Evolutionary conservation across 257 asterid genomes (phyloP).

Genomic region (Rehmannia glutinosa): DNA sequence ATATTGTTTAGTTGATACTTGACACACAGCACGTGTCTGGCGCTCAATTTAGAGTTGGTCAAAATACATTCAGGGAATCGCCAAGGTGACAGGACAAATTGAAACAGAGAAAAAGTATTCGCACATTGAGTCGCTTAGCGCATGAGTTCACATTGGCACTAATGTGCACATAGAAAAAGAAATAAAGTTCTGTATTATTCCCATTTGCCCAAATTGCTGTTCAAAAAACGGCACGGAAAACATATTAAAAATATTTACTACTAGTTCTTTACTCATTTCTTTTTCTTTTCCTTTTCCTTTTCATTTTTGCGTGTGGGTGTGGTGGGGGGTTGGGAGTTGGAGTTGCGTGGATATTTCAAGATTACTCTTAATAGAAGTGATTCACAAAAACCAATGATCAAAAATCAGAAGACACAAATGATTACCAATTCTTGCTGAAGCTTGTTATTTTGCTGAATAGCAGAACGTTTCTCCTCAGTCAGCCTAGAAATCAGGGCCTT

Average conservation of each 20-base stretch:
- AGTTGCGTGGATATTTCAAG: neutral
- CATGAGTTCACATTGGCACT: neutral
- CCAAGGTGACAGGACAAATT: neutral
- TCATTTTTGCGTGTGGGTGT: no score
- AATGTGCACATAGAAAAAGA: neutral
- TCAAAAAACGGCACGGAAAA: neutral
- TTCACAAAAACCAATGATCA: neutral
- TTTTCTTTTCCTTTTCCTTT: no score
- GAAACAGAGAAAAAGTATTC: no score
- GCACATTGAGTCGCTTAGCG: no score
- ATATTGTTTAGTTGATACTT: no score
- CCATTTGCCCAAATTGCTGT: neutral
- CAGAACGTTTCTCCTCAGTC: constrained; percentile 69
- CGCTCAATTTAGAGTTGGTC: neutral
- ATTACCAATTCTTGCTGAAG: constrained; percentile 63
- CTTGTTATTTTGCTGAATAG: constrained; percentile 59
- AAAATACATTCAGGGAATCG: neutral
- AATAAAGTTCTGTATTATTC: neutral
- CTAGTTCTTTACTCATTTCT: no score
- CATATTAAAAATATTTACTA: neutral
- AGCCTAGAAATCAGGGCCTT: constrained; percentile 70
- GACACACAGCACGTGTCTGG: no score
- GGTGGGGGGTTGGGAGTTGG: neutral
- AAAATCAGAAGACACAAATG: neutral
- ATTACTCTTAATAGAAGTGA: neutral